Conservation (phyloP, 441 rosid species). For the Melastoma candidum region DNA sequence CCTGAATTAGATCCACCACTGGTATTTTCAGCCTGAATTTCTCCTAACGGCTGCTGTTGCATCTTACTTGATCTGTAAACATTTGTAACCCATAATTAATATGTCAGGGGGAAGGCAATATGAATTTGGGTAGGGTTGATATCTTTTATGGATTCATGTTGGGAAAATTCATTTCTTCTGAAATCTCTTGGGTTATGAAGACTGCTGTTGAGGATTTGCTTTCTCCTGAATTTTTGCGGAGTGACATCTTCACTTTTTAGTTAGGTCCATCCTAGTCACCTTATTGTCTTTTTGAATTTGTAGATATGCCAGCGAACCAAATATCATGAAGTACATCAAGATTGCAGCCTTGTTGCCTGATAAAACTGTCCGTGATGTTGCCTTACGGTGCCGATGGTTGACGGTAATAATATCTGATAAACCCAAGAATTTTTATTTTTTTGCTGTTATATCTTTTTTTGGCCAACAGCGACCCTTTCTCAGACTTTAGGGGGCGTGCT, state of each 20-base stretch:
- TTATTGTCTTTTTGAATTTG: conserved; percentile 1
- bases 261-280: neutral
- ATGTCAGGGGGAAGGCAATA: too few species aligned
- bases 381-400: conserved; percentile 97
- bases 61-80: too few species aligned
- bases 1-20: too few species aligned
- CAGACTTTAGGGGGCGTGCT: too few species aligned
- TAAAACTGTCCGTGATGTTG: conserved; percentile 94
- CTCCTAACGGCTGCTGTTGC: too few species aligned
- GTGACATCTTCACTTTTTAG: neutral
- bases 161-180: too few species aligned
- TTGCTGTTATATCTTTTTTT: neutral
- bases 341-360: conserved; percentile 80
- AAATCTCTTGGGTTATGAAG: too few species aligned
- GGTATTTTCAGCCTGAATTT: too few species aligned
- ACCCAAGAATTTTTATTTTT: conserved; percentile 6
- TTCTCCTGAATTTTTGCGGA: neutral
- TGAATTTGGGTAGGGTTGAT: too few species aligned
- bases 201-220: too few species aligned
- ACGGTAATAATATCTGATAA: conserved; percentile 35
- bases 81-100: too few species aligned
- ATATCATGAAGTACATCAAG: conserved; percentile 77
- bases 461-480: neutral
- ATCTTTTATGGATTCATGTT: too few species aligned
- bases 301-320: conserved; percentile 67